phyloP scores from a whole-genome alignment of 345 rosid species.

The Fremontodendron californicum region DNA sequence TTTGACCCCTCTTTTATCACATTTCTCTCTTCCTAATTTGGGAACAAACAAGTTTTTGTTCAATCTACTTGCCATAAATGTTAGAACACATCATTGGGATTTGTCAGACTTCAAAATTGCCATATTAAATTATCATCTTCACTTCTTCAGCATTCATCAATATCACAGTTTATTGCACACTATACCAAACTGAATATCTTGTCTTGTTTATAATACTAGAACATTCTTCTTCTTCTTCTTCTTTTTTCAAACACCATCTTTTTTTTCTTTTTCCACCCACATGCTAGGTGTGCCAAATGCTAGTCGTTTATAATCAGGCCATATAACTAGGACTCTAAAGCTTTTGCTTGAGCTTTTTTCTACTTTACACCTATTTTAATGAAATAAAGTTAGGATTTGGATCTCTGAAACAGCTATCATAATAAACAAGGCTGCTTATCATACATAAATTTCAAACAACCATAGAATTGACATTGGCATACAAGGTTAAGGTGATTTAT shows the following conservation, averaged over 20 bases:
- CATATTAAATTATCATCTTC: no score
- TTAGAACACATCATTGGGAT: no score
- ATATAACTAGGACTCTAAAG: no score
- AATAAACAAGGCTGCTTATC: not conserved
- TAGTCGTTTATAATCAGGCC: not conserved
- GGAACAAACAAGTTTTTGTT: not conserved
- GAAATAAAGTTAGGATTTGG: not conserved
- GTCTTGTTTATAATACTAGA: slow-evolving; percentile 6
- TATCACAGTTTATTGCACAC: not conserved
- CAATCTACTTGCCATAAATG: no score
- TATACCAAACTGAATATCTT: not conserved
- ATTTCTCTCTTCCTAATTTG: no score
- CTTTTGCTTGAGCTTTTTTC: not conserved
- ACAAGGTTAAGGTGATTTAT: not conserved
- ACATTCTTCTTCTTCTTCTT: slow-evolving; percentile 49
- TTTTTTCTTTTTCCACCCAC: no score
- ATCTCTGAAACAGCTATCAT: not conserved
- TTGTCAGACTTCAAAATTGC: no score
- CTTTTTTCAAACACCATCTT: no score
- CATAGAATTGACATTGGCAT: not conserved
- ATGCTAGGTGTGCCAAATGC: no score
- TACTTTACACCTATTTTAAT: not conserved
- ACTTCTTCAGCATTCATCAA: not conserved
- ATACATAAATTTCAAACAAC: not conserved
- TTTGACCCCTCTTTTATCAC: no score